Base-by-base conservation (phyloP, 768 basidiomycete genomes). In the Hemileccinum impolitum region DNA sequence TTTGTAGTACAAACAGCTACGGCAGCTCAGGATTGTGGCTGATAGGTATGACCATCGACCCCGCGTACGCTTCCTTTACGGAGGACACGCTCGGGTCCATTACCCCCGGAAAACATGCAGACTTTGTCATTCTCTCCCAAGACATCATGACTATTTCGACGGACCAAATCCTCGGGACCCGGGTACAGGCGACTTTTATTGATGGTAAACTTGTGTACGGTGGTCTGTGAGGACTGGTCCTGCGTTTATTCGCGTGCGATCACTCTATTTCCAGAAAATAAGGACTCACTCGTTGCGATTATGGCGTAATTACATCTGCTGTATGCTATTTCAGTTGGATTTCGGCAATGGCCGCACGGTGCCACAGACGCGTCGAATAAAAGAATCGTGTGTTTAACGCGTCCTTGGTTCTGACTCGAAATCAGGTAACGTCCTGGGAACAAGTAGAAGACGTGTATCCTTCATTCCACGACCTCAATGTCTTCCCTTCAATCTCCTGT, bases 31-130 rank as follows among this genome's bases (percentile, higher is more conserved):
- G 13, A 18, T 7, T 23, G 17, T 28, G 21, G 10, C 18, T 41
- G n/a, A 47, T 53, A 88, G 86, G 91, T 17, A 89, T 94, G 84
- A 94, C 92, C 3, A 78, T 90, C 32, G 85, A 90, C 59, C 80
- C 90, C 7, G 92, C 92, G 0, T 93, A 87, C 63, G 92, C 94
- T 14, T 86, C 28, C 11, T 30, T 30, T 8, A 9, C 28, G 9
- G 89, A 92, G 57, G 61, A 76, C 36, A 69, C 60, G 3, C 74
- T 90, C 9, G 94, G 94, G n/a, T 88, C 88, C 4, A 75, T 96
- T 34, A 77, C 79, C 35, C 66, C 76, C 1, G 91, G 92, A 15
- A 93, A 92, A 62, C 74, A 78, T 26, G 94, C 91, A 6, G 94
- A 97, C 66, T 89, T 85, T 56, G 84, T 88, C n/a, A 72, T 96